Evolutionary conservation across 2,329 filamentous ascomycete genomes (phyloP), one percentile per base, ranked within the genome.

Genomic region (Stagonosporopsis chrysanthemi): DNA sequence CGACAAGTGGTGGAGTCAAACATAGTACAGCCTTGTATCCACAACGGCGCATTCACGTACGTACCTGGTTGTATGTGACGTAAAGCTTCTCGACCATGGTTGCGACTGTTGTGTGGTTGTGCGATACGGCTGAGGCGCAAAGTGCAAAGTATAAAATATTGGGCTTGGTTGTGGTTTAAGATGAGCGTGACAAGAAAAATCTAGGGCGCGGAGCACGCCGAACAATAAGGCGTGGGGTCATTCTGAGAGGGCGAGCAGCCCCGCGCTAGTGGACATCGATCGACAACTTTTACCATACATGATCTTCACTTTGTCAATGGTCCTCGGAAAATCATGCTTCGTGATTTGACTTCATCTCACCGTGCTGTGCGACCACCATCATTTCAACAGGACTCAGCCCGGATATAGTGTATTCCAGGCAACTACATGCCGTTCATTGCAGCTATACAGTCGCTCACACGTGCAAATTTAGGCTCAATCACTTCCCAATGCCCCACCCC

Each of bases 61-160:
- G 55, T 72, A 77, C 76, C 74, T 78, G 69, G 68, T 78, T 78
- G 63, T 78, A 78, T 36, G 76, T 77, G 58, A 78, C 73, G 69
- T 78, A 78, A 48, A 77, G 64, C 65, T 78, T 78, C 64, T 78
- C 68, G 47, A 77, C 74, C 76, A 78, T 78, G 46, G 41, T 74
- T 62, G 55, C 62, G 61, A 45, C 19, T 52, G 47, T 57, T 47
- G 33, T 35, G 12, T 36, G 19, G 22, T 44, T 28, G 33, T 33
- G 29, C 24, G 19, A 22, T 31, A 51, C 48, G 42, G 24, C 6
- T 38, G 47, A 56, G 36, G 42, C 29, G 53, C 14, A 52, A 51
- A 43, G 36, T 41, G 33, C 35, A 43, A 47, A 43, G 14, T 42
- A 47, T 28, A 47, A 41, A 15, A 42, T 52, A 42, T 24, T 43